These are phyloP conservation scores for Suillus spraguei DNA, from an alignment of 768 basidiomycete species.

Conservation along the genomic window DNA sequence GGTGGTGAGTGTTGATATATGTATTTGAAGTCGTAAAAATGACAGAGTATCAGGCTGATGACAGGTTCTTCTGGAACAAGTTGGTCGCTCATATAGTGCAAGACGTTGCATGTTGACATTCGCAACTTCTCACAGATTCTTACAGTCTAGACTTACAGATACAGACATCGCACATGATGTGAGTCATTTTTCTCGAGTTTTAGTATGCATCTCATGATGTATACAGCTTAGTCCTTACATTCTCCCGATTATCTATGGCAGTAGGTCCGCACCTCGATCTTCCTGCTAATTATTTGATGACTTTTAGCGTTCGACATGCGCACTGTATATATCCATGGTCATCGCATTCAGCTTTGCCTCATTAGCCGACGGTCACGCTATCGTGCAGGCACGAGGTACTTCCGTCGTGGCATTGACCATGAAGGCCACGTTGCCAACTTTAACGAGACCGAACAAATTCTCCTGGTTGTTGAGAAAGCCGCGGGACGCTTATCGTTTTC, in stretches of 20 bases:
- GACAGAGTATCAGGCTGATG: slow-evolving; percentile 70
- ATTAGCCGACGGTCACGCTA: slow-evolving; percentile 93
- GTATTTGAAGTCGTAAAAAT: slow-evolving; percentile 12
- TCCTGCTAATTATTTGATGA: slow-evolving; percentile 2
- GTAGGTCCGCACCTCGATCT: slow-evolving; percentile 50
- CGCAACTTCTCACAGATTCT: slow-evolving; percentile 37
- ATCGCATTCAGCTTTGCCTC: slow-evolving; percentile 80
- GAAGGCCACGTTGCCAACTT: slow-evolving; percentile 94
- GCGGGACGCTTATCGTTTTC: slow-evolving; percentile 40
- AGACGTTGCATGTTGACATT: slow-evolving; percentile 12
- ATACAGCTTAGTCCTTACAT: slow-evolving; percentile 83
- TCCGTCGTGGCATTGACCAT: slow-evolving; percentile 89
- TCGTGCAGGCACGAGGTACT: slow-evolving; percentile 96
- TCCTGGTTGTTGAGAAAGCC: slow-evolving; percentile 69
- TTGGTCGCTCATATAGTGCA: slow-evolving; percentile 30
- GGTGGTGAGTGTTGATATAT: slow-evolving; percentile 50
- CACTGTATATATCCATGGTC: slow-evolving; percentile 71
- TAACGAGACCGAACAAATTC: slow-evolving; percentile 96
- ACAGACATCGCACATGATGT: slow-evolving; percentile 65
- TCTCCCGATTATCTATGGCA: slow-evolving; percentile 92
- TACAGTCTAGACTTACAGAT: slow-evolving; percentile 65
- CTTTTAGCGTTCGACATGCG: slow-evolving; percentile 83
- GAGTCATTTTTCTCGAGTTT: slow-evolving; percentile 31
- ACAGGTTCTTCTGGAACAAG: slow-evolving; percentile 99
- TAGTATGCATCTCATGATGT: slow-evolving; percentile 15